Percentiles rank a stretch among this genome's conserved stretches.
These are phyloP conservation scores for Nidula microcarpa DNA, from an alignment of 768 basidiomycete genomes.

Conservation along the genomic window DNA sequence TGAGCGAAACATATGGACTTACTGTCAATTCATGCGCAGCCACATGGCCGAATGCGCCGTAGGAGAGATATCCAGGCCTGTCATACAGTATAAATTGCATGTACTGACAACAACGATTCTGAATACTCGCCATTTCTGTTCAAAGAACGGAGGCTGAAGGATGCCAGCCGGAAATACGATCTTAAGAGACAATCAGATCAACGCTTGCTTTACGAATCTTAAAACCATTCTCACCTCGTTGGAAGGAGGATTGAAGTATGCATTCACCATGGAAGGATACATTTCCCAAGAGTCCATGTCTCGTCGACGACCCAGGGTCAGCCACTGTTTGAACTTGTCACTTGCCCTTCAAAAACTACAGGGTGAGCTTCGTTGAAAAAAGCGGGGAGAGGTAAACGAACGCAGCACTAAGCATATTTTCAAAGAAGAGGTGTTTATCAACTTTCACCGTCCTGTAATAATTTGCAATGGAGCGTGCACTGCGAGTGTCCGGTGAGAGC, in stretches of 20 bases:
- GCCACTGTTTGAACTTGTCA: slow-evolving; percentile 69
- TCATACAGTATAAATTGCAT: slow-evolving; percentile 6
- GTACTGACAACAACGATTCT: neutral
- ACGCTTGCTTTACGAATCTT: too few relatives aligned
- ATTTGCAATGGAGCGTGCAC: slow-evolving; percentile 60
- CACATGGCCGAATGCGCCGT: slow-evolving; percentile 90
- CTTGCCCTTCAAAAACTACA: slow-evolving; percentile 36
- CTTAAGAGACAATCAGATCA: slow-evolving; percentile 24
- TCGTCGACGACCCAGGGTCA: slow-evolving; percentile 61
- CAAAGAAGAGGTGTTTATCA: slow-evolving; percentile 71
- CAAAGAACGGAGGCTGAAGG: slow-evolving; percentile 89
- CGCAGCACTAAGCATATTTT: slow-evolving; percentile 72
- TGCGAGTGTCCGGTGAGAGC: slow-evolving; percentile 74
- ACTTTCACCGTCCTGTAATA: slow-evolving; percentile 78
- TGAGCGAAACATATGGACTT: neutral
- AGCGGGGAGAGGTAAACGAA: slow-evolving; percentile 14
- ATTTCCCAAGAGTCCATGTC: slow-evolving; percentile 84
- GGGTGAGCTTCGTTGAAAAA: neutral
- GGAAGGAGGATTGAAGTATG: slow-evolving; percentile 83
- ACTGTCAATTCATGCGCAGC: slow-evolving; percentile 92
- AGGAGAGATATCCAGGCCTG: slow-evolving; percentile 87
- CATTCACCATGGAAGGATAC: slow-evolving; percentile 83
- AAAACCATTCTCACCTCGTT: slow-evolving; percentile 60
- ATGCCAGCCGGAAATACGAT: slow-evolving; percentile 98
- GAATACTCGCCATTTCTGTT: slow-evolving; percentile 58